Evolutionary conservation across 2,329 filamentous ascomycete genomes (phyloP).

Genomic region (Elsinoe perseae): DNA sequence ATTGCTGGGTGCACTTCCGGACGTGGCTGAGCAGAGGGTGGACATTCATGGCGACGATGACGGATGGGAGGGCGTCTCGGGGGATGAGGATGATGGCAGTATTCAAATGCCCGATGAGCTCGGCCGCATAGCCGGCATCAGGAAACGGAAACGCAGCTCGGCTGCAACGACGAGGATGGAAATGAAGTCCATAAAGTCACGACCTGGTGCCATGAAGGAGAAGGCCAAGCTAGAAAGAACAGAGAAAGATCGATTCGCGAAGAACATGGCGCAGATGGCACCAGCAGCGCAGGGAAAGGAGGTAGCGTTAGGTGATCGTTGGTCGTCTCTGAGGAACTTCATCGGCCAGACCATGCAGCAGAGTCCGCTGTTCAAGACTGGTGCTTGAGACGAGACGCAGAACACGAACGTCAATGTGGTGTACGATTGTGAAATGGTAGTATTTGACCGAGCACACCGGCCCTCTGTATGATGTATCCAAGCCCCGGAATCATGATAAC

Average conservation of each 20-base stretch:
- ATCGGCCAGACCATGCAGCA: conserved; percentile 85
- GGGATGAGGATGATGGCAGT: conserved; percentile 23
- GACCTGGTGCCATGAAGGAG: conserved; percentile 72
- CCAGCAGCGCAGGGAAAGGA: conserved; percentile 22
- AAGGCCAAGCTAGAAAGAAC: conserved; percentile 71
- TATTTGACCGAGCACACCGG: not conserved
- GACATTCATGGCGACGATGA: conserved; percentile 38
- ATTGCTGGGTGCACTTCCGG: conserved; percentile 73
- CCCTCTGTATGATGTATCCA: not conserved
- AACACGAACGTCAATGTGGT: not conserved
- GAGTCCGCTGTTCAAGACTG: conserved; percentile 60
- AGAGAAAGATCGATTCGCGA: conserved; percentile 77
- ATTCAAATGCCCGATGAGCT: not conserved
- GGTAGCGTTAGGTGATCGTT: conserved; percentile 49
- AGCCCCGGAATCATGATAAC: not conserved
- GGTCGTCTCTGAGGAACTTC: conserved; percentile 74
- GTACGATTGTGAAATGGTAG: not conserved
- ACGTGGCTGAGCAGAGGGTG: conserved; percentile 38
- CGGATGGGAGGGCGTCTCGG: conserved; percentile 31
- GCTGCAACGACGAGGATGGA: conserved; percentile 53
- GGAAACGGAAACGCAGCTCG: conserved; percentile 24
- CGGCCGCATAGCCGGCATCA: conserved; percentile 16
- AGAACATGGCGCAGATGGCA: conserved; percentile 69
- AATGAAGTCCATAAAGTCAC: conserved; percentile 65
- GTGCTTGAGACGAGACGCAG: not conserved